Evolutionary conservation across 2,329 filamentous ascomycete species (phyloP).

Genomic region (Annulohypoxylon truncatum): DNA sequence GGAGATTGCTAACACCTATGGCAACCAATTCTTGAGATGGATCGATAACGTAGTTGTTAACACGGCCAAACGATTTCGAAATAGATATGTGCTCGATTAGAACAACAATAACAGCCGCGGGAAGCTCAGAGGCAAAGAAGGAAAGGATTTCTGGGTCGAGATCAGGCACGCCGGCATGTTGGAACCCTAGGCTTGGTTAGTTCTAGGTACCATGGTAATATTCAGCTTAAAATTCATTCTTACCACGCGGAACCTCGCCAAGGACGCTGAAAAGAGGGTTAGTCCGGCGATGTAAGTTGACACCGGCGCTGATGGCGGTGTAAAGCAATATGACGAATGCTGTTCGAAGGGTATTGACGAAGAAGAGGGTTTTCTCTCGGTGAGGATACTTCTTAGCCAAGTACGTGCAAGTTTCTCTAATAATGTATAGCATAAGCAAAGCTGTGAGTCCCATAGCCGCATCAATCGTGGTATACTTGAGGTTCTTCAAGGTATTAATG

Average conservation of each 20-base stretch:
- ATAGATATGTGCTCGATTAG: constrained; percentile 86
- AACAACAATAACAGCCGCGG: constrained; percentile 76
- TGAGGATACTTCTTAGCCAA: constrained; percentile 75
- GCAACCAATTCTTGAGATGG: constrained; percentile 84
- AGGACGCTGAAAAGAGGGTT: constrained; percentile 63
- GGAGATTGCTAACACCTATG: constrained; percentile 79
- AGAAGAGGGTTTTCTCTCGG: constrained; percentile 78
- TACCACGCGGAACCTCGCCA: constrained; percentile 75
- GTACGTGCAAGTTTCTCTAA: constrained; percentile 71
- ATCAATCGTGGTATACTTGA: constrained; percentile 68
- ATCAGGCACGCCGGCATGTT: constrained; percentile 56
- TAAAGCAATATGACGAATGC: constrained; percentile 85
- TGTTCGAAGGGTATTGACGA: constrained; percentile 80
- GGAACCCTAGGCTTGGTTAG: constrained; percentile 65
- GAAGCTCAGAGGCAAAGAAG: constrained; percentile 74
- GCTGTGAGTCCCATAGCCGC: constrained; percentile 80
- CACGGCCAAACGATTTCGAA: constrained; percentile 82
- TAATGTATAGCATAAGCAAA: constrained; percentile 73
- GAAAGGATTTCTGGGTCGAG: constrained; percentile 60
- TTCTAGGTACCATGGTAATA: not conserved
- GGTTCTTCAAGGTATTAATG: constrained; percentile 61
- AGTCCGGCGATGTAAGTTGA: constrained; percentile 32
- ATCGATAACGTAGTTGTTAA: constrained; percentile 83
- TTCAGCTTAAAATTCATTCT: constrained; percentile 37
- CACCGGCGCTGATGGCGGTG: constrained; percentile 72